Evolutionary conservation across 2,329 filamentous ascomycete genomes (phyloP), one percentile per base, ranked within the genome.

Genomic region (Trichoderma sp.): DNA sequence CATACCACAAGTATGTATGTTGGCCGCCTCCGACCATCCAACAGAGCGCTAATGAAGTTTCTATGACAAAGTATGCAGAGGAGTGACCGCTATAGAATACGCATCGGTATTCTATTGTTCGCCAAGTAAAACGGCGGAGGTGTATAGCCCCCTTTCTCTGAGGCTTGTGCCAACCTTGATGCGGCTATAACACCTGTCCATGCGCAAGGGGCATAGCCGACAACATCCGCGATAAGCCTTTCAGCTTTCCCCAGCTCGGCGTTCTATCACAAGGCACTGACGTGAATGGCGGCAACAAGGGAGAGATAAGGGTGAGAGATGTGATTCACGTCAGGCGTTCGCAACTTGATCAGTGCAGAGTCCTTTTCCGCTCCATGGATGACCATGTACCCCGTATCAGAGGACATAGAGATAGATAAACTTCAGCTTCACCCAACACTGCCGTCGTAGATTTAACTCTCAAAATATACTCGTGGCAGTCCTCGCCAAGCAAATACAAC

Each of bases 201-300:
- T 28, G 13, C 7, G 12, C 55, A 36, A 26, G 68, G 68, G 61
- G 50, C 43, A 43, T 47, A 70, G 59, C 68, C 68, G 68, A 47
- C 68, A 43, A 20, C 47, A 70, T 34, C 68, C 68, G 68, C 61
- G 61, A 70, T 47, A 70, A 70, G 61, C 58, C 67, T 64, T 64
- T 28, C 36, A 61, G 28, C 67, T 53, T 69, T 43, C 26, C 50
- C 50, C 50, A 57, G 11, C 50, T 34, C 34, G 55, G 66, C 26
- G 66, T 50, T 26, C 11, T 59, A 26, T 12, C 9, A 30, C 34
- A n/a, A 36, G 43, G 43, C 36, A 28, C 32, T 53, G 68, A 63
- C 58, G 68, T 70, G 59, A 39, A 70, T 64, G 68, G 59, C 58
- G 43, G 47, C n/a, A 26, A 26, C 30, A 57, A 30, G 43, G 32